These are phyloP conservation scores for Kockovaella imperatae DNA, from an alignment of 768 basidiomycete species.

Conservation along the genomic window DNA sequence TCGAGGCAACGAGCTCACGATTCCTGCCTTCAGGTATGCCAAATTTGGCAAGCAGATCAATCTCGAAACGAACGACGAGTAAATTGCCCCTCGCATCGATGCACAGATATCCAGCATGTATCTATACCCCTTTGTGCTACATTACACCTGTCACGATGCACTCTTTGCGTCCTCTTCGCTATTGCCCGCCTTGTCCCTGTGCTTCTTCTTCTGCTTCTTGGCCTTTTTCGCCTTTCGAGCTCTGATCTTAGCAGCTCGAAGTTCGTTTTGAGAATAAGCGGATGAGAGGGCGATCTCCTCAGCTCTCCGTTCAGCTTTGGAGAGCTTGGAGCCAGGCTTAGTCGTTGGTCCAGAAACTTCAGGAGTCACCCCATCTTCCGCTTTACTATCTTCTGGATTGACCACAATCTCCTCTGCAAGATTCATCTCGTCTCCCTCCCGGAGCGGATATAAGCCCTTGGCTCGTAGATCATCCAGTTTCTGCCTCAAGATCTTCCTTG, in stretches of 20 bases:
- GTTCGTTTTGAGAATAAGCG: constrained; percentile 7
- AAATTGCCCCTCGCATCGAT: neutral
- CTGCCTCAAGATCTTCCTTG: constrained; percentile 63
- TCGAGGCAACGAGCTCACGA: neutral
- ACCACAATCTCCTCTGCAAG: neutral
- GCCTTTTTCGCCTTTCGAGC: neutral
- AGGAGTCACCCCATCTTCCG: constrained; percentile 23
- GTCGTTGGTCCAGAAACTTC: constrained; percentile 1
- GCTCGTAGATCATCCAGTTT: constrained; percentile 52
- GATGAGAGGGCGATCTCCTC: constrained; percentile 6
- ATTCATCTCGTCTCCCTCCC: neutral
- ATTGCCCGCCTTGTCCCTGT: constrained; percentile 14
- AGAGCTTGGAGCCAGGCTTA: too few relatives aligned
- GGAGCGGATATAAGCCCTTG: constrained; percentile 1
- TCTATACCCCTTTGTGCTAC: neutral
- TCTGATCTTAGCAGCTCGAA: neutral
- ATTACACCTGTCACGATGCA: constrained; percentile 1
- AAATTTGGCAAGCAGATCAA: constrained; percentile 92
- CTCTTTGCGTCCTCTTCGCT: neutral
- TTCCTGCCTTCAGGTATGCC: constrained; percentile 52
- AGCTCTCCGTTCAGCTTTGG: constrained; percentile 1
- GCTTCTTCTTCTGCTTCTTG: constrained; percentile 54
- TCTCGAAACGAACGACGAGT: constrained; percentile 55
- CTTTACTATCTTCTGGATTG: constrained; percentile 2
- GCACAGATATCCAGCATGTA: neutral